Conservation (phyloP, 441 rosid genomes). For the Daphne laureola region DNA sequence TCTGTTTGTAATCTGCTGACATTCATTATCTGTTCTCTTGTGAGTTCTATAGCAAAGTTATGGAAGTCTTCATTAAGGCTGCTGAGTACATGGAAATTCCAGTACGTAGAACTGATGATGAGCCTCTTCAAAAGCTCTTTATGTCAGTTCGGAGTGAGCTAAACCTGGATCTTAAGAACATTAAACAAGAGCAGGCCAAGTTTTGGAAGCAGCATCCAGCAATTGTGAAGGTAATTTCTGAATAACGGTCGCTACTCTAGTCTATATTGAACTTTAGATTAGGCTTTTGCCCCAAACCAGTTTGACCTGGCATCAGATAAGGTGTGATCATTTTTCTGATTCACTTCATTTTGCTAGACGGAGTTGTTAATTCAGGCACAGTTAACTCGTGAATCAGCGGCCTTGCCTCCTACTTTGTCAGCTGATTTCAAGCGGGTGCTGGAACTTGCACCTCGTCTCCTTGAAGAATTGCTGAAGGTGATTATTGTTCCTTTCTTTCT, state of each 20-base stretch:
- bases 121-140: conserved; percentile 96
- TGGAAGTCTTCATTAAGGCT: conserved; percentile 96
- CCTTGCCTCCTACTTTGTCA: conserved; percentile 68
- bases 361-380: conserved; percentile 98
- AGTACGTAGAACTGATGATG: conserved; percentile 89
- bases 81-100: conserved; percentile 97
- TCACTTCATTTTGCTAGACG: conserved; percentile 43
- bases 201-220: conserved; percentile 99
- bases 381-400: conserved; percentile 68
- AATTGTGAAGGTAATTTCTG: conserved; percentile 65
- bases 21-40: conserved; percentile 11
- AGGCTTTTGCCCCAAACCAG: conserved; percentile 6
- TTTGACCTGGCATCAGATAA: neutral
- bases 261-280: conserved; percentile 5
- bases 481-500: conserved; percentile 4
- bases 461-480: conserved; percentile 97
- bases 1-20: conserved; percentile 3
- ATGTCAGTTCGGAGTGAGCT: conserved; percentile 94
- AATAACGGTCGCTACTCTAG: conserved; percentile 3
- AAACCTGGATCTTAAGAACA: conserved; percentile 89
- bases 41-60: conserved; percentile 67
- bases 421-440: conserved; percentile 85
- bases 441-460: conserved; percentile 95
- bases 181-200: conserved; percentile 99
- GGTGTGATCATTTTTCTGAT: conserved; percentile 8